Conservation (phyloP, 768 basidiomycete genomes). For the Boletellus ananas region DNA sequence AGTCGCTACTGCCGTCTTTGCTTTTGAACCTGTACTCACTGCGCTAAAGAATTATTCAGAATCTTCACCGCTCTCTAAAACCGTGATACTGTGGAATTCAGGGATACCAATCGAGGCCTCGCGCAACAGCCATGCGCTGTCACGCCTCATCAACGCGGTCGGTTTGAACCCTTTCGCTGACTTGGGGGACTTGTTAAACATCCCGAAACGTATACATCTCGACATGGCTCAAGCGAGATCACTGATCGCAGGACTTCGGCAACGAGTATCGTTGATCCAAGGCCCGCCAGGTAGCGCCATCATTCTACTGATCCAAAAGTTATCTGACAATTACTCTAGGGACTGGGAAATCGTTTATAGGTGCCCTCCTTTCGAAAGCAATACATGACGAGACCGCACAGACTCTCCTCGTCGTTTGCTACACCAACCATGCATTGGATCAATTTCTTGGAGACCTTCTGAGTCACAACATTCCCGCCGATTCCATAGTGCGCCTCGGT, state of each 20-base stretch:
- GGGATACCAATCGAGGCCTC: slow-evolving; percentile 12
- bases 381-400: slow-evolving; percentile 44
- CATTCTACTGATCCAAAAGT: background rate
- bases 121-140: slow-evolving; percentile 14
- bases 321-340: slow-evolving; percentile 35
- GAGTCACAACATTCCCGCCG: slow-evolving; percentile 48
- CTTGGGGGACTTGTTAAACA: slow-evolving; percentile 37
- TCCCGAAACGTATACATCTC: slow-evolving; percentile 40
- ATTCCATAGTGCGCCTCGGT: slow-evolving; percentile 52
- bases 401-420: slow-evolving; percentile 64
- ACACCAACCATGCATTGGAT: slow-evolving; percentile 71
- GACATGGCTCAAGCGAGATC: slow-evolving; percentile 49
- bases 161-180: slow-evolving; percentile 36
- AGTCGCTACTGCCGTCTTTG: slow-evolving; percentile 60
- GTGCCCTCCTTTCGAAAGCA: slow-evolving; percentile 57
- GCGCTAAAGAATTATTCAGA: slow-evolving; percentile 45
- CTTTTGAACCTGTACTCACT: slow-evolving; percentile 59
- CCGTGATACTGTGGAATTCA: slow-evolving; percentile 53
- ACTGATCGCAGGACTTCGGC: slow-evolving; percentile 51
- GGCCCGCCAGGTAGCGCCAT: slow-evolving; percentile 58
- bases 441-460: slow-evolving; percentile 62
- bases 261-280: slow-evolving; percentile 60
- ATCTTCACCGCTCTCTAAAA: slow-evolving; percentile 45
- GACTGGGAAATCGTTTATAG: slow-evolving; percentile 71
- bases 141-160: slow-evolving; percentile 22